Percentiles rank a stretch among this genome's conserved stretches.
Conservation (phyloP, 2,329 filamentous ascomycete genomes). For the Stagonosporopsis tanaceti region DNA sequence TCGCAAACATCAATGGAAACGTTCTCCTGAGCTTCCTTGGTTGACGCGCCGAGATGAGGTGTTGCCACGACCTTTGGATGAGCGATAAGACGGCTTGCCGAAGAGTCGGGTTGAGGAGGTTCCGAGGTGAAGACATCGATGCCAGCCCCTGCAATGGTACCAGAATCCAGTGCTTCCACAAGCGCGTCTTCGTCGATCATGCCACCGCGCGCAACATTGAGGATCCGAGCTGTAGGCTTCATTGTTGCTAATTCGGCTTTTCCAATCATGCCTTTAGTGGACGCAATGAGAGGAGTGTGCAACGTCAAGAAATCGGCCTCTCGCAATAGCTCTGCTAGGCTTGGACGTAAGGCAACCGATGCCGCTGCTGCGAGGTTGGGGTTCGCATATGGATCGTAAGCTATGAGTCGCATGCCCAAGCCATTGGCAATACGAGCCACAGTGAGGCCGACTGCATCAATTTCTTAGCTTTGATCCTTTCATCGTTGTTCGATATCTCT, state of each 20-base stretch:
- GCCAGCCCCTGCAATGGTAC: conserved; percentile 77
- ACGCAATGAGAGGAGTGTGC: conserved; percentile 80
- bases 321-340: conserved; percentile 68
- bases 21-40: conserved; percentile 83
- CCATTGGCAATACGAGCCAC: conserved; percentile 82
- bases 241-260: conserved; percentile 72
- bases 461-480: conserved; percentile 21
- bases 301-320: conserved; percentile 79
- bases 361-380: conserved; percentile 73
- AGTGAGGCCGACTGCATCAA: conserved; percentile 69
- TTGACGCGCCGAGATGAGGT: conserved; percentile 81
- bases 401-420: conserved; percentile 77
- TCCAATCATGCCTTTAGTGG: conserved; percentile 76
- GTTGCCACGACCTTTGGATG: conserved; percentile 79
- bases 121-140: conserved; percentile 83
- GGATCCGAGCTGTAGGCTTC: conserved; percentile 75
- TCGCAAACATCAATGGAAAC: conserved; percentile 84
- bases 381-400: conserved; percentile 80
- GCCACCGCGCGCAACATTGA: conserved; percentile 82
- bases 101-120: conserved; percentile 67
- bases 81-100: conserved; percentile 68
- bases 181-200: conserved; percentile 81
- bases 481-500: not conserved
- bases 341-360: conserved; percentile 69
- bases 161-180: conserved; percentile 72